Conservation (phyloP, 805 yeast genomes). For the Torulaspora gathmanii region DNA sequence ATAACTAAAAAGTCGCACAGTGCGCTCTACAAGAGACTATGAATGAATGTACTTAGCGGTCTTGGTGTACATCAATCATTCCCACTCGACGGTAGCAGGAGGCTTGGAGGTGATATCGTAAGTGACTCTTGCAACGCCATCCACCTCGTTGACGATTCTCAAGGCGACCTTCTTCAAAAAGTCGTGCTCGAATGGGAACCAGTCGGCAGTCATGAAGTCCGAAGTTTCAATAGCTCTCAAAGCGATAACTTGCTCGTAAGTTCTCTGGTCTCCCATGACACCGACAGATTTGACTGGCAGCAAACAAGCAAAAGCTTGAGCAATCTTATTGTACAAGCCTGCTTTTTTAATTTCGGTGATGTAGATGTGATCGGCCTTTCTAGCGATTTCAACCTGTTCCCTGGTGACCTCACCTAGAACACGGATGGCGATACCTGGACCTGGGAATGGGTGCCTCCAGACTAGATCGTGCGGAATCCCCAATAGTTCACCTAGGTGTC, state of each 20-base stretch:
- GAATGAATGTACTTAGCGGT: background rate
- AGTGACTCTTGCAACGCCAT: conserved; percentile 98
- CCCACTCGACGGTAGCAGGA: conserved; percentile 99
- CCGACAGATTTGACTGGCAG: conserved; percentile 98
- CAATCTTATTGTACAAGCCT: conserved; percentile 85
- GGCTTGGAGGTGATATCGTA: conserved; percentile 99
- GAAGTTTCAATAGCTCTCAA: conserved; percentile 95
- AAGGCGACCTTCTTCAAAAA: conserved; percentile 91
- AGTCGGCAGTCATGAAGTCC: conserved; percentile 99
- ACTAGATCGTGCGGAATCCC: conserved; percentile 96
- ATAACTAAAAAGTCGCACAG: background rate
- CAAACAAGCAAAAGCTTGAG: conserved; percentile 96
- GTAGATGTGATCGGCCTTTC: conserved; percentile 94
- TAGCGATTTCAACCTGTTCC: conserved; percentile 89
- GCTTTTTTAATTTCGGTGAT: conserved; percentile 93
- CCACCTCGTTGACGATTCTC: conserved; percentile 96
- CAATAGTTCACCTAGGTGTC: conserved; percentile 88
- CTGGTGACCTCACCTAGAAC: conserved; percentile 95
- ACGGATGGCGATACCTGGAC: conserved; percentile 99
- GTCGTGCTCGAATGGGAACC: conserved; percentile 89
- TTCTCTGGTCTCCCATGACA: conserved; percentile 99
- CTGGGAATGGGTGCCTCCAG: conserved; percentile 99
- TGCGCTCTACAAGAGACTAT: background rate
- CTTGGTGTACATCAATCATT: conserved; percentile 41
- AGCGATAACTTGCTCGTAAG: conserved; percentile 98